Evolutionary conservation across 75 land plant genomes (phyloP).

Genomic region (Picea glauca): DNA sequence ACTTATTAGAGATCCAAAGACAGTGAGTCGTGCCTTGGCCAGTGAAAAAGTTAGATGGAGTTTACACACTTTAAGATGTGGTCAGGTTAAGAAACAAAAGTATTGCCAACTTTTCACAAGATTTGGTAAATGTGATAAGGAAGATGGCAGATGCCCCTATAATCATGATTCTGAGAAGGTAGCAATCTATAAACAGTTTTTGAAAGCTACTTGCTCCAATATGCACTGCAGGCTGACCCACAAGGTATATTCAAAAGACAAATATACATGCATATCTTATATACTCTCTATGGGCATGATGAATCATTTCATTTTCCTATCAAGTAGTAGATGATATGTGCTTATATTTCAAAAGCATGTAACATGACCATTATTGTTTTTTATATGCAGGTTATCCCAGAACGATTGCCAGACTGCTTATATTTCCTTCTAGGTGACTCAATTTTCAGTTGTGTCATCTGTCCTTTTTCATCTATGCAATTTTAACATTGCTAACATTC

Average conservation of each 20-base stretch:
- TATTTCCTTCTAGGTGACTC: constrained; percentile 11
- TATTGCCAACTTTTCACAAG: no score
- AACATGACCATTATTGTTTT: neutral
- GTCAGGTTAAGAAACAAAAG: constrained; percentile 57
- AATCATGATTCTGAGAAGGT: no score
- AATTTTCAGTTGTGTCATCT: neutral
- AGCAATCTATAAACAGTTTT: no score
- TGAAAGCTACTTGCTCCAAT: no score
- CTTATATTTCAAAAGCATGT: neutral
- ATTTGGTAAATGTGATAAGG: no score
- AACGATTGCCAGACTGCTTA: no score
- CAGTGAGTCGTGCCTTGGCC: no score
- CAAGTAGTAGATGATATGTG: neutral
- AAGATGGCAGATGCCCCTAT: no score
- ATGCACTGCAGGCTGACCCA: no score
- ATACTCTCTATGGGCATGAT: neutral
- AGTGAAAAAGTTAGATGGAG: no score
- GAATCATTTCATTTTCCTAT: neutral
- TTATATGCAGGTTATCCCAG: constrained; percentile 14
- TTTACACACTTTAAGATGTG: constrained; percentile 76
- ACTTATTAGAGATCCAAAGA: no score
- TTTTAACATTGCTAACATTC: neutral
- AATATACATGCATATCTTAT: neutral
- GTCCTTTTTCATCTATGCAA: no score
- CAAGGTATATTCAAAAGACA: constrained; percentile 63